phyloP scores from a whole-genome alignment of 768 basidiomycete species.

The Collybia sordida region DNA sequence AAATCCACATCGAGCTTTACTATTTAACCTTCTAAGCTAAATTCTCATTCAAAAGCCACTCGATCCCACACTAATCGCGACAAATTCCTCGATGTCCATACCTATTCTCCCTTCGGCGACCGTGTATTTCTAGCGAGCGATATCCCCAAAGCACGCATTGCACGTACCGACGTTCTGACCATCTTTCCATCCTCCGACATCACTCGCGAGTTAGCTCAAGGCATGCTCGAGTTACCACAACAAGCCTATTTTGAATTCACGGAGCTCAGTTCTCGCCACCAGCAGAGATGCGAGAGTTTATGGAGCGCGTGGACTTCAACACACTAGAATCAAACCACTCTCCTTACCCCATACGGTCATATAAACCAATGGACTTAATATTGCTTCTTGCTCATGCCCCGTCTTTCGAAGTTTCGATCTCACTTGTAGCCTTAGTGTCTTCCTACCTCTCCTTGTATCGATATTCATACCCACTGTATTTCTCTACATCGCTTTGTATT shows the following conservation, averaged over 20 bases:
- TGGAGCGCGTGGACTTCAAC: constrained; percentile 47
- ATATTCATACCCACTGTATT: too few relatives aligned
- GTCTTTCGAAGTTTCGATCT: not conserved
- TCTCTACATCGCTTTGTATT: too few relatives aligned
- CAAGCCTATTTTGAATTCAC: constrained; percentile 59
- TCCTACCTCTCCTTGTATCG: constrained; percentile 10
- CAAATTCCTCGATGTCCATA: constrained; percentile 63
- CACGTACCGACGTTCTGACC: constrained; percentile 55
- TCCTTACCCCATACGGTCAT: not conserved
- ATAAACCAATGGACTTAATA: not conserved
- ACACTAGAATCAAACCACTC: not conserved
- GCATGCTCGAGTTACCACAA: constrained; percentile 66
- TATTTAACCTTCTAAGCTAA: constrained; percentile 4
- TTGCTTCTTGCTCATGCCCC: too few relatives aligned
- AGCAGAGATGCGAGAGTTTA: constrained; percentile 55
- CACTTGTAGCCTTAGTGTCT: constrained; percentile 11
- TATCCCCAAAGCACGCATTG: constrained; percentile 63
- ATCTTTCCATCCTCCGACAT: constrained; percentile 48
- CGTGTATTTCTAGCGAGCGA: constrained; percentile 63
- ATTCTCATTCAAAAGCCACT: constrained; percentile 37
- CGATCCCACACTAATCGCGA: constrained; percentile 56
- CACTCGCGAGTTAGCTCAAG: constrained; percentile 30
- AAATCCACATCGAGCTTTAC: constrained; percentile 6
- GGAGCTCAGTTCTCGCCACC: constrained; percentile 50
- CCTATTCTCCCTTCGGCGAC: constrained; percentile 63